Evolutionary conservation across 495 filamentous ascomycete species (phyloP), one percentile per base, ranked within the genome.

Genomic region (Penicillium chermesinum): DNA sequence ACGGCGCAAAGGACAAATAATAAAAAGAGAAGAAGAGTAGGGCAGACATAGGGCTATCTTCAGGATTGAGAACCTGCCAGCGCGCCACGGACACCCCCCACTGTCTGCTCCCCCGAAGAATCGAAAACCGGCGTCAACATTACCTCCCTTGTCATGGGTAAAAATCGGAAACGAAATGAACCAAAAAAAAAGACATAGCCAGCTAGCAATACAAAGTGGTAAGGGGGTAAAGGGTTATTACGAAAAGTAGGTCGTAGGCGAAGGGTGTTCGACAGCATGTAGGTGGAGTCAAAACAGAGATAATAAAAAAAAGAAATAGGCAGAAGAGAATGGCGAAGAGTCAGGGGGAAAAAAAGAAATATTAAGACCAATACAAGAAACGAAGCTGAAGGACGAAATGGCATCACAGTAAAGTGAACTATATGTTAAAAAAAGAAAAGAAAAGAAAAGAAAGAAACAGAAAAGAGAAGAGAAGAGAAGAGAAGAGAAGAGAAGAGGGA

Each of bases 161-260:
- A n/a, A 48, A 46, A 61, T 53, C 18, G 35, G 42, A 45, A 48
- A 54, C 57, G 61, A 41, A 37, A 55, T 9, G 42, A 46, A 40
- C 48, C 53, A 54, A 48, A 54, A 52, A 45, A 46, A 60, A 61
- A 50, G 62, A 51, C 56, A 69, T 66, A 71, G 57, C 59, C 61
- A 69, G 57, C 56, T 72, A 73, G 60, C 72, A 74, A 71, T 71
- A 70, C 67, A 74, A 61, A 36, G 49, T 58, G 57, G 52, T 65
- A 59, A 63, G 48, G 49, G 45, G 54, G 53, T 53, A 58, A 52
- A 43, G 50, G 42, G 34, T 52, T 44, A 55, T 49, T 38, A 56
- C 41, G 40, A 50, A 50, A 63, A 61, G 25, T 41, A 57, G 48
- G 54, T 59, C 53, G 47, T 46, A 46, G 57, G 48, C 63, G 46